phyloP scores from a whole-genome alignment of 1,284 basidiomycete species.

The Singerocomus inundabilis region DNA sequence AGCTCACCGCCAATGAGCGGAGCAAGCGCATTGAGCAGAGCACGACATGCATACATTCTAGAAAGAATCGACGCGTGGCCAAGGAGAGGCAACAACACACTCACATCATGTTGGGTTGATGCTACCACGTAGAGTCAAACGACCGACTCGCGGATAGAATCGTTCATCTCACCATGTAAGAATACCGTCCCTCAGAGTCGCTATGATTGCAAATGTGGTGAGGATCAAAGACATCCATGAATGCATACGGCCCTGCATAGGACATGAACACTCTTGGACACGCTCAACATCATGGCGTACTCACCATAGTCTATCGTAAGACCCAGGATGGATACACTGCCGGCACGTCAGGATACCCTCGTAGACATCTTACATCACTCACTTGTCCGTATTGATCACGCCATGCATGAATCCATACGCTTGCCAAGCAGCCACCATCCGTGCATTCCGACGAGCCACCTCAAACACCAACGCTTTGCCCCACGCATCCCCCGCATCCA shows the following conservation, averaged over 20 bases:
- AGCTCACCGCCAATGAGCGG: conserved; percentile 83
- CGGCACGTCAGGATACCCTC: conserved; percentile 10
- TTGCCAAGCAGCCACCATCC: conserved; percentile 94
- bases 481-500: conserved; percentile 57
- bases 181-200: conserved; percentile 84
- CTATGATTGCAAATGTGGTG: conserved; percentile 93
- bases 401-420: conserved; percentile 91
- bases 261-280: neutral
- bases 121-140: conserved; percentile 30
- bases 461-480: conserved; percentile 73
- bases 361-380: conserved; percentile 22
- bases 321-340: conserved; percentile 79
- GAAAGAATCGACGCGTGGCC: too few species aligned
- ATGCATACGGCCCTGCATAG: conserved; percentile 78
- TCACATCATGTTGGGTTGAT: conserved; percentile 59
- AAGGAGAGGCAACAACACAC: conserved; percentile 21
- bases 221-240: conserved; percentile 90
- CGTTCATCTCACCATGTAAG: conserved; percentile 63
- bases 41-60: conserved; percentile 75
- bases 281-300: conserved; percentile 1
- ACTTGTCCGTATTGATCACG: conserved; percentile 98
- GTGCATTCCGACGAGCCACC: conserved; percentile 78
- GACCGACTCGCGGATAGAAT: neutral
- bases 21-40: conserved; percentile 71
- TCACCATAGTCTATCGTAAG: conserved; percentile 90